A percentile compares a stretch with the other conserved stretches of the same genome.
phyloP scores from a whole-genome alignment of 2,329 filamentous ascomycete species.

The Seiridium cupressi region DNA sequence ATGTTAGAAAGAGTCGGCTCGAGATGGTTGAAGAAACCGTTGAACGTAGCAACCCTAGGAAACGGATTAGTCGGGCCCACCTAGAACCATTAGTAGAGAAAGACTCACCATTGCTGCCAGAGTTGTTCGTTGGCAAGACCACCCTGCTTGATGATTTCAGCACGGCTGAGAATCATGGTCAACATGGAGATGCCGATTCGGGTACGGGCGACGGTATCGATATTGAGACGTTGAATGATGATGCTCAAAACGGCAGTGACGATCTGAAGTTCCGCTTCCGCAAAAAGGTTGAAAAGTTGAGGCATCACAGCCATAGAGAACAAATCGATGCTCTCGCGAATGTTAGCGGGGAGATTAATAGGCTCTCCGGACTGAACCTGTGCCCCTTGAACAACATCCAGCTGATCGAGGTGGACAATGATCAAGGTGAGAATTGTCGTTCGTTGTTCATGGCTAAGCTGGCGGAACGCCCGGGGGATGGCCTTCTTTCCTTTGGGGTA shows the following conservation, averaged over 20 bases:
- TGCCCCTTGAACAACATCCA: slow-evolving; percentile 85
- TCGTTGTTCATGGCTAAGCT: slow-evolving; percentile 87
- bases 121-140: slow-evolving; percentile 67
- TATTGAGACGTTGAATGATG: slow-evolving; percentile 76
- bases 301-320: slow-evolving; percentile 89
- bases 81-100: background rate
- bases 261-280: slow-evolving; percentile 86
- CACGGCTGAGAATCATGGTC: slow-evolving; percentile 91
- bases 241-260: slow-evolving; percentile 87
- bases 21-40: slow-evolving; percentile 80
- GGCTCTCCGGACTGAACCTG: slow-evolving; percentile 71
- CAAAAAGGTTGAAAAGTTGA: slow-evolving; percentile 84
- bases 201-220: slow-evolving; percentile 81
- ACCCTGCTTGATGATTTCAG: slow-evolving; percentile 87
- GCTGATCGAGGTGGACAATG: slow-evolving; percentile 84
- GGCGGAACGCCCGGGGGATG: slow-evolving; percentile 90
- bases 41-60: slow-evolving; percentile 71
- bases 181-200: slow-evolving; percentile 86
- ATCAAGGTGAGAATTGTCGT: slow-evolving; percentile 96
- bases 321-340: slow-evolving; percentile 89
- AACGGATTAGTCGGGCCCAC: slow-evolving; percentile 26
- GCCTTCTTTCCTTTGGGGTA: slow-evolving; percentile 96
- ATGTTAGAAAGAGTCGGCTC: slow-evolving; percentile 81
- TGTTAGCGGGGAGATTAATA: slow-evolving; percentile 65
- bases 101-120: slow-evolving; percentile 74